Percentiles rank a stretch among this genome's conserved stretches.
Conservation (phyloP, 2,329 filamentous ascomycete genomes). For the Paraphoma sp. region DNA sequence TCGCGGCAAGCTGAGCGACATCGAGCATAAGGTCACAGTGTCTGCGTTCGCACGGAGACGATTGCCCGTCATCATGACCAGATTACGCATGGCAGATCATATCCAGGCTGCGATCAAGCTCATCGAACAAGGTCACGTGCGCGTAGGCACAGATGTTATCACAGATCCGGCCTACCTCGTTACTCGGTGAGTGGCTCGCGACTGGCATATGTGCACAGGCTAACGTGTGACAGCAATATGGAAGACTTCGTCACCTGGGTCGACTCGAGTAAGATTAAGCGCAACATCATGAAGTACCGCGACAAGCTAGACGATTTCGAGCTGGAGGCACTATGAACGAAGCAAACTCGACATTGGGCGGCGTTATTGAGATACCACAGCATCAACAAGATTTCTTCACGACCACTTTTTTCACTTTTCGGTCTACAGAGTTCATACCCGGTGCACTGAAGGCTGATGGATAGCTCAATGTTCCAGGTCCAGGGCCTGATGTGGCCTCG, state of each 20-base stretch:
- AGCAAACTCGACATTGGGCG: constrained; percentile 12
- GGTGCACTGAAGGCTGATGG: too few relatives aligned
- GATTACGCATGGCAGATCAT: constrained; percentile 89
- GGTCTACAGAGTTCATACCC: too few relatives aligned
- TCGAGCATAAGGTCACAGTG: constrained; percentile 89
- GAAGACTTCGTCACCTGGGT: constrained; percentile 98
- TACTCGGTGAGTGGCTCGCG: constrained; percentile 57
- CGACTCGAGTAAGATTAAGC: constrained; percentile 95
- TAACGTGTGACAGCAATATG: constrained; percentile 65
- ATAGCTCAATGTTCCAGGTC: too few relatives aligned
- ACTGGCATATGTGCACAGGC: background rate
- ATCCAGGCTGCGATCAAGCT: constrained; percentile 81
- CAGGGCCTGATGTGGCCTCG: too few relatives aligned
- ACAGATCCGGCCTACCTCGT: constrained; percentile 91
- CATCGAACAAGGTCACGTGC: constrained; percentile 92
- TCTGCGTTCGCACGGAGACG: constrained; percentile 84
- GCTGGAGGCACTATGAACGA: constrained; percentile 54
- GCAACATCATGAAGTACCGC: constrained; percentile 91
- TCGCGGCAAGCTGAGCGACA: constrained; percentile 68
- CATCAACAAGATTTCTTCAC: constrained; percentile 20
- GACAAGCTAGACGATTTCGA: constrained; percentile 97
- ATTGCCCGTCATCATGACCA: constrained; percentile 88
- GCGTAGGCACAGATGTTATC: constrained; percentile 87
- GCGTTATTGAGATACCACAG: constrained; percentile 24
- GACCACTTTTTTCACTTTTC: background rate